Evolutionary conservation across 176 grass and related monocot genomes (phyloP).

Genomic region (Alopecurus myosuroides): DNA sequence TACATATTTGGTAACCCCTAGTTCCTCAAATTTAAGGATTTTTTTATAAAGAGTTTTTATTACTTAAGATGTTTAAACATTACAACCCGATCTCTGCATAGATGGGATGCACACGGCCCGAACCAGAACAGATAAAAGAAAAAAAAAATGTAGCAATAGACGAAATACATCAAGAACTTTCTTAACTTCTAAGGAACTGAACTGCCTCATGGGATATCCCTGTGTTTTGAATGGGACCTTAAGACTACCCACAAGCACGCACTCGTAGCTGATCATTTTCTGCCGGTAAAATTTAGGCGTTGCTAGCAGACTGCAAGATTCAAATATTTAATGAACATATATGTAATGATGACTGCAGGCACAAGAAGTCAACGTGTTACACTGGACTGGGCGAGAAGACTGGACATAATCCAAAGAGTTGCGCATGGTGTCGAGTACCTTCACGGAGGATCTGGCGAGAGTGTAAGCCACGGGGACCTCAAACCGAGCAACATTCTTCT

Average conservation of each 20-base stretch:
- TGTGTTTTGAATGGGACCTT: background rate
- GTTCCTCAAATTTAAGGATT: background rate
- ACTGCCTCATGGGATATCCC: rapidly evolving
- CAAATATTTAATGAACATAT: background rate
- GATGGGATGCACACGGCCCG: too few relatives aligned
- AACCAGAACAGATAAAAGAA: too few relatives aligned
- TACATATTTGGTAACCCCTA: constrained; percentile 19
- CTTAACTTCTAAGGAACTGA: background rate
- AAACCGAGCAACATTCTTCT: background rate
- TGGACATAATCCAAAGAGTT: background rate
- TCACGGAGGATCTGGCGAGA: background rate
- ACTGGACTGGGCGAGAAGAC: background rate
- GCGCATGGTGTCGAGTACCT: background rate
- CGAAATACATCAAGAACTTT: too few relatives aligned
- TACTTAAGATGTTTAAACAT: too few relatives aligned
- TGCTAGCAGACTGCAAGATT: background rate
- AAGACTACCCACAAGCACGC: background rate
- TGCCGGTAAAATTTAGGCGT: too few relatives aligned
- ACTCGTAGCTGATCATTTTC: too few relatives aligned
- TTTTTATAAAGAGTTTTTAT: too few relatives aligned
- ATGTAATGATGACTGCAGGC: background rate
- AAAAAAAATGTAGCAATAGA: too few relatives aligned
- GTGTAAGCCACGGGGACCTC: constrained; percentile 8
- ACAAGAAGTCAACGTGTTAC: too few relatives aligned
- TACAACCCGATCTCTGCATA: too few relatives aligned